Evolutionary conservation across 2,329 filamentous ascomycete genomes (phyloP).

Genomic region (Colletotrichum sp.): DNA sequence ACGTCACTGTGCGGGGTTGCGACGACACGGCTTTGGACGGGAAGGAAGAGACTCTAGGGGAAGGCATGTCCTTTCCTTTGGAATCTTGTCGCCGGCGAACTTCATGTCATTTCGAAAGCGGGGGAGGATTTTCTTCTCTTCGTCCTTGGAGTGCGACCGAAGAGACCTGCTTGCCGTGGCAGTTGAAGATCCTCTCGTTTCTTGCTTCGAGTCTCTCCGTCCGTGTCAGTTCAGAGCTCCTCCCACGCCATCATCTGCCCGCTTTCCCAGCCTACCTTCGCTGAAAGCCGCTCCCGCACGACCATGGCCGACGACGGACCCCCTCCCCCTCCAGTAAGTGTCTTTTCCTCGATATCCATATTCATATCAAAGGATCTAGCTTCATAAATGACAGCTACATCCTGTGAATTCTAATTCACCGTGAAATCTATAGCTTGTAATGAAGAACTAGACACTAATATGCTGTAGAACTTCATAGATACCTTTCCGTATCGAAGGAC

Average conservation of each 20-base stretch:
- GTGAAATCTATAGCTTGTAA: neutral
- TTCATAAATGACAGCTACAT: neutral
- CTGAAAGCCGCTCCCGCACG: too few relatives aligned
- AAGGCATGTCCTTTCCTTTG: too few relatives aligned
- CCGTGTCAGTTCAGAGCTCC: neutral
- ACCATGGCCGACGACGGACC: neutral
- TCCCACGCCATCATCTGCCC: neutral
- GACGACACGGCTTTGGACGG: too few relatives aligned
- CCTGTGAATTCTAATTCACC: neutral
- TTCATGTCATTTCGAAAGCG: too few relatives aligned
- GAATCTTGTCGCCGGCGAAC: too few relatives aligned
- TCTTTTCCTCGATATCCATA: neutral
- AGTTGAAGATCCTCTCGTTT: neutral
- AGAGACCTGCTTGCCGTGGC: neutral
- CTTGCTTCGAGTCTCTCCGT: neutral
- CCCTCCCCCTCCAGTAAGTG: neutral
- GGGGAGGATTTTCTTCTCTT: neutral
- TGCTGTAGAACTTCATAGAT: neutral
- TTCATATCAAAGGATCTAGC: neutral
- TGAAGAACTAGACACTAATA: neutral
- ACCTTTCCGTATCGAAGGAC: neutral
- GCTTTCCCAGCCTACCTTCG: neutral
- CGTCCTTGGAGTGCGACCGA: neutral
- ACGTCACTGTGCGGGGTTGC: too few relatives aligned
- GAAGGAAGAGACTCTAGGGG: too few relatives aligned